phyloP scores from a whole-genome alignment of 805 yeast species.

The Candida insectalens region DNA sequence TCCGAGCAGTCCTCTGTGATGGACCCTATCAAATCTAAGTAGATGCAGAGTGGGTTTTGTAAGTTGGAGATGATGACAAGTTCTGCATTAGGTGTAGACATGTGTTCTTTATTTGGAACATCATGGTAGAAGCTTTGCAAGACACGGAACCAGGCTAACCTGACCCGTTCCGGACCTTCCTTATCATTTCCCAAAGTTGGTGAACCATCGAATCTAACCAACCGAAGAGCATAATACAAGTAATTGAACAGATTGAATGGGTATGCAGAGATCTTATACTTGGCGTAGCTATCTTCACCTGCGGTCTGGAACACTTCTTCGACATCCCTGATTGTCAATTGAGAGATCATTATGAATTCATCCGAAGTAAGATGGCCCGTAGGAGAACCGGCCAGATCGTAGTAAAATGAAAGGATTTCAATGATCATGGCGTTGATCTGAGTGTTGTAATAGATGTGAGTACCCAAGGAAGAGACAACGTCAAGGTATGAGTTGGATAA shows the following conservation, averaged over 20 bases:
- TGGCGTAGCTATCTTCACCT: slow-evolving; percentile 20
- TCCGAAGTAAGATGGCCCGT: slow-evolving; percentile 4
- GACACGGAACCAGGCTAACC: slow-evolving; percentile 29
- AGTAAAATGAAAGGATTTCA: slow-evolving; percentile 45
- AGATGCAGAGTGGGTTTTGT: slow-evolving; percentile 32
- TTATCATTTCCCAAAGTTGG: slow-evolving; percentile 15
- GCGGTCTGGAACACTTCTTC: slow-evolving; percentile 16
- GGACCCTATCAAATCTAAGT: slow-evolving; percentile 28
- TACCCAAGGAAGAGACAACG: slow-evolving; percentile 61
- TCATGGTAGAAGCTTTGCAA: slow-evolving; percentile 23
- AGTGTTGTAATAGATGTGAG: slow-evolving; percentile 76
- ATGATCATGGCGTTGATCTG: slow-evolving; percentile 77
- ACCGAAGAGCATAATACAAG: slow-evolving; percentile 19
- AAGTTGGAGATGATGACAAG: slow-evolving; percentile 29
- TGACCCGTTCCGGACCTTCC: slow-evolving; percentile 21
- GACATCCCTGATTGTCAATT: slow-evolving; percentile 16
- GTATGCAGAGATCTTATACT: slow-evolving; percentile 31
- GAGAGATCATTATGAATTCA: slow-evolving; percentile 12
- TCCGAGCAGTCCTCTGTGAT: slow-evolving; percentile 12
- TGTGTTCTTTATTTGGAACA: slow-evolving; percentile 8
- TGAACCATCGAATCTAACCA: slow-evolving; percentile 13
- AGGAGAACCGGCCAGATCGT: slow-evolving; percentile 17
- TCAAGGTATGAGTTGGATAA: slow-evolving; percentile 31
- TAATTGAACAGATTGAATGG: slow-evolving; percentile 35
- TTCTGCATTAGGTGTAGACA: slow-evolving; percentile 29